Conservation (phyloP, 2,329 filamentous ascomycete species). For the Alternaria triticimaculans region DNA sequence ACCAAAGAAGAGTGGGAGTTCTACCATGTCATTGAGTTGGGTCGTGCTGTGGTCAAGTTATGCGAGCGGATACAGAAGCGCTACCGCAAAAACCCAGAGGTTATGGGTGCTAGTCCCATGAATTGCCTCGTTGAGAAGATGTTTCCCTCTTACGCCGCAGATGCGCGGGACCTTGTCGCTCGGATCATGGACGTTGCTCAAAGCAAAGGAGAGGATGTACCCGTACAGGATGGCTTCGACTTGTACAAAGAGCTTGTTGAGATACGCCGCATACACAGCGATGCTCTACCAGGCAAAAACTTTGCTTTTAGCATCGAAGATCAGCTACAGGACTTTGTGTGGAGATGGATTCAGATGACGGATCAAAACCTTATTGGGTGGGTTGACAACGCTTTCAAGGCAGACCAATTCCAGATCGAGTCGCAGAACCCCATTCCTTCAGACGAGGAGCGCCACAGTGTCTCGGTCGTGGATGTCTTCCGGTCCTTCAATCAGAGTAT, state of each 20-base stretch:
- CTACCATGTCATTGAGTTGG: slow-evolving; percentile 86
- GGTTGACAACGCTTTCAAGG: slow-evolving; percentile 88
- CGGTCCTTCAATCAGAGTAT: slow-evolving; percentile 91
- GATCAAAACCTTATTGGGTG: slow-evolving; percentile 81
- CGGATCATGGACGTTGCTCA: slow-evolving; percentile 78
- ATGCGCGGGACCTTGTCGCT: slow-evolving; percentile 83
- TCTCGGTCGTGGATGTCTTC: slow-evolving; percentile 92
- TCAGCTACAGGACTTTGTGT: slow-evolving; percentile 88
- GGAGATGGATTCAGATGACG: slow-evolving; percentile 88
- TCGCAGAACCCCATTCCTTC: slow-evolving; percentile 67
- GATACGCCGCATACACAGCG: slow-evolving; percentile 79
- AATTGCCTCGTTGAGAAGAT: slow-evolving; percentile 81
- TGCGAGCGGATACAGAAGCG: slow-evolving; percentile 91
- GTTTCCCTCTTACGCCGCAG: slow-evolving; percentile 88
- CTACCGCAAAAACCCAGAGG: slow-evolving; percentile 84
- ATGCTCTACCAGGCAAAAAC: slow-evolving; percentile 71
- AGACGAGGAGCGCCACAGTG: slow-evolving; percentile 88
- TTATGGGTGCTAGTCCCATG: slow-evolving; percentile 76
- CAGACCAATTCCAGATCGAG: slow-evolving; percentile 83
- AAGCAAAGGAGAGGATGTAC: slow-evolving; percentile 74
- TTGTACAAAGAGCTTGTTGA: slow-evolving; percentile 88
- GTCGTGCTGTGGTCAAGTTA: slow-evolving; percentile 82
- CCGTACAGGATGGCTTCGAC: slow-evolving; percentile 91
- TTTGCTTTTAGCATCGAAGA: slow-evolving; percentile 91
- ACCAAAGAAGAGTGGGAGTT: slow-evolving; percentile 88